Percentiles rank a stretch among this genome's conserved stretches.
Evolutionary conservation across 2,329 filamentous ascomycete genomes (phyloP).

Genomic region (Claviceps lovelessii): DNA sequence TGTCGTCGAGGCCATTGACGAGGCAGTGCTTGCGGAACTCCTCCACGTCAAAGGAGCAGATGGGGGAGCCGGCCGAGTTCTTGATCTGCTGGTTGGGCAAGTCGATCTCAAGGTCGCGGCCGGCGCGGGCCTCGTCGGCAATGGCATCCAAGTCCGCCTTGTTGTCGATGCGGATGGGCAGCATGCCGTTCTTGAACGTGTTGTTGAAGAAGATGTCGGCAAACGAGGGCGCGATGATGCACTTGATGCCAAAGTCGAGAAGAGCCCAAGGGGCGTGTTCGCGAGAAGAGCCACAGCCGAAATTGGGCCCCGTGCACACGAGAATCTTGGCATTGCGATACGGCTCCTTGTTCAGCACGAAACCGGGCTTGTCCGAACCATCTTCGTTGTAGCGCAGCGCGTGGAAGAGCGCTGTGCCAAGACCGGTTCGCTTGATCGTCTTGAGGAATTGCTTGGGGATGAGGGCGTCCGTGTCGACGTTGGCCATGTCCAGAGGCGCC

Average conservation of each 20-base stretch:
- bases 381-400: constrained; percentile 64
- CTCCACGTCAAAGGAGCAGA: constrained; percentile 76
- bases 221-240: constrained; percentile 73
- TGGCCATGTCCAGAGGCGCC: constrained; percentile 72
- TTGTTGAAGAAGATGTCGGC: constrained; percentile 92
- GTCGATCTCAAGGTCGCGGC: constrained; percentile 78
- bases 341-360: constrained; percentile 80
- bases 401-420: constrained; percentile 78
- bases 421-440: constrained; percentile 94
- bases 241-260: constrained; percentile 90
- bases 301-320: constrained; percentile 83
- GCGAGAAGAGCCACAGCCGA: constrained; percentile 82
- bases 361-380: constrained; percentile 61
- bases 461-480: constrained; percentile 97
- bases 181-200: constrained; percentile 99
- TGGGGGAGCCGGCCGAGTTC: constrained; percentile 54
- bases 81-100: constrained; percentile 73
- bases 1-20: constrained; percentile 86
- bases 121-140: constrained; percentile 61
- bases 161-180: constrained; percentile 66
- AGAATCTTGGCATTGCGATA: constrained; percentile 79
- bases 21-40: constrained; percentile 91
- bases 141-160: constrained; percentile 52
- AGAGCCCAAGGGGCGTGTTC: constrained; percentile 97
- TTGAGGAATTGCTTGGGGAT: constrained; percentile 99